These are phyloP conservation scores for Trichosporon ovoides DNA, from an alignment of 1,284 basidiomycete genomes.

Conservation along the genomic window DNA sequence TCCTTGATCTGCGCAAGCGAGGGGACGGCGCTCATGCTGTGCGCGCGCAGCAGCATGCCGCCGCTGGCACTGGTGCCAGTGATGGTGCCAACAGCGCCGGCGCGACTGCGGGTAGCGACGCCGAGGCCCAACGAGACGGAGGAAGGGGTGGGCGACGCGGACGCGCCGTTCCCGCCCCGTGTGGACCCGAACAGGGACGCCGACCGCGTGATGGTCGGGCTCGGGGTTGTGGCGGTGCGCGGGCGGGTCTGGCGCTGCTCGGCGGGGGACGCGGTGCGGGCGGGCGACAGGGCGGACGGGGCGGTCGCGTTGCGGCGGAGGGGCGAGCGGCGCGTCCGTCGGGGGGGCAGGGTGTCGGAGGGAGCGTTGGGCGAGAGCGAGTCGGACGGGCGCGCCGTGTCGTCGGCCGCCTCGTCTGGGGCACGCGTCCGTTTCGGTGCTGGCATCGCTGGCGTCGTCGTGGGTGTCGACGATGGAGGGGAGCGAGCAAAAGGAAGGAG, in stretches of 20 bases:
- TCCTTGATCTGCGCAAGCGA: slow-evolving; percentile 24
- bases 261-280: slow-evolving; percentile 18
- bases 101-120: background rate
- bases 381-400: slow-evolving; percentile 5
- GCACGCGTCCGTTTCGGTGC: slow-evolving; percentile 25
- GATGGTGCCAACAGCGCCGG: no score
- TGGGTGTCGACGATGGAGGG: background rate
- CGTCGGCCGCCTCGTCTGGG: slow-evolving; percentile 11
- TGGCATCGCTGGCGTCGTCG: slow-evolving; percentile 12
- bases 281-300: background rate
- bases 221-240: background rate
- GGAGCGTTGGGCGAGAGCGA: background rate
- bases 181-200: slow-evolving; percentile 25
- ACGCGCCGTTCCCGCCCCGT: slow-evolving; percentile 20
- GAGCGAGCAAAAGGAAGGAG: no score
- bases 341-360: background rate
- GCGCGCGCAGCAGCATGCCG: slow-evolving; percentile 19
- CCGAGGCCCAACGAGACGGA: slow-evolving; percentile 1
- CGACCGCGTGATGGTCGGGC: slow-evolving; percentile 18
- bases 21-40: slow-evolving; percentile 27
- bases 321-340: slow-evolving; percentile 4
- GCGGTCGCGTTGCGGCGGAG: slow-evolving; percentile 5
- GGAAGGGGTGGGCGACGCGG: background rate
- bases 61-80: no score
- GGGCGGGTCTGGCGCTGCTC: slow-evolving; percentile 9